These are phyloP conservation scores for Lipomyces sp. DNA, from an alignment of 805 yeast species.

Conservation along the genomic window DNA sequence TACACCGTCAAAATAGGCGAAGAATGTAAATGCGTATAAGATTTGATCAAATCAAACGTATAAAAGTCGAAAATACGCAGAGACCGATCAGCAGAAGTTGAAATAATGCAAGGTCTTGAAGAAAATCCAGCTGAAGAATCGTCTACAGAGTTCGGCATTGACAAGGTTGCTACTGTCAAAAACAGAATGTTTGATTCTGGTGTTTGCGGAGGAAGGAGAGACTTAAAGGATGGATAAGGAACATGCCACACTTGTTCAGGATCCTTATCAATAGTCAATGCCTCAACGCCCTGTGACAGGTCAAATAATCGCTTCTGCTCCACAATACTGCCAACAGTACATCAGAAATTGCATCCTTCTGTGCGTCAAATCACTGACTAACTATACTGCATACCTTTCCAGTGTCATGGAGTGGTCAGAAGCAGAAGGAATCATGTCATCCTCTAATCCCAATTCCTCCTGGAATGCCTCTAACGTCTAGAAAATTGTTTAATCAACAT, in stretches of 20 bases:
- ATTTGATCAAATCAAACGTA: conserved; percentile 18
- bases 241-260: conserved; percentile 19
- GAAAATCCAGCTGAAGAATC: conserved; percentile 11
- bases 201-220: conserved; percentile 16
- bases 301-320: conserved; percentile 28
- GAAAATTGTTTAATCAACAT: neutral
- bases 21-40: conserved; percentile 20
- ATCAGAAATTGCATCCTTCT: too few relatives aligned
- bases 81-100: conserved; percentile 25
- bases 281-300: conserved; percentile 18
- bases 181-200: conserved; percentile 25
- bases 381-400: conserved; percentile 19
- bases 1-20: conserved; percentile 24
- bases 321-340: conserved; percentile 14
- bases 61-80: conserved; percentile 26
- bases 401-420: conserved; percentile 26
- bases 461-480: conserved; percentile 26
- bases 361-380: neutral
- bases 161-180: conserved; percentile 23
- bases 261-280: conserved; percentile 13
- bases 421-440: conserved; percentile 30
- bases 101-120: conserved; percentile 22
- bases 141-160: conserved; percentile 14
- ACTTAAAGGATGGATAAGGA: conserved; percentile 22
- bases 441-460: conserved; percentile 28